These are phyloP conservation scores for Luffa aegyptiaca DNA, from an alignment of 306 rosid genomes.

Conservation along the genomic window DNA sequence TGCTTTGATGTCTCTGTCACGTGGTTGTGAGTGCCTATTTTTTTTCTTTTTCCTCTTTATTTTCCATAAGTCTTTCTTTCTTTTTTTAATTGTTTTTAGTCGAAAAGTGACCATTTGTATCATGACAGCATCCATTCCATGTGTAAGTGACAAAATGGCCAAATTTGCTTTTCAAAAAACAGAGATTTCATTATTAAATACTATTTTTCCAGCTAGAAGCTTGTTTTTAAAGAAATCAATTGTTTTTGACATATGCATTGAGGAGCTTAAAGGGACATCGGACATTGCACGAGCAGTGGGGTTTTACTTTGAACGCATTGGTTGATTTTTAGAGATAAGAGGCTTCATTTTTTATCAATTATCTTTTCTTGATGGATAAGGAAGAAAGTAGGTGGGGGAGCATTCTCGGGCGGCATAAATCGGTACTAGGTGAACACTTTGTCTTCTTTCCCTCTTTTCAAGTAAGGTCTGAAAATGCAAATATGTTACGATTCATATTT, in stretches of 20 bases:
- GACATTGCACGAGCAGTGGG: neutral
- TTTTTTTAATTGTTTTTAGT: neutral
- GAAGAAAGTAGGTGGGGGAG: constrained; percentile 3
- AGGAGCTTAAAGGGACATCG: neutral
- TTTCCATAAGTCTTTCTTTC: neutral
- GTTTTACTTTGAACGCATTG: neutral
- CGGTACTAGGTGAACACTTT: neutral
- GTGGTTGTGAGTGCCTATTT: constrained; percentile 33
- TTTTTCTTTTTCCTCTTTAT: neutral
- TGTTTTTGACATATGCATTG: neutral
- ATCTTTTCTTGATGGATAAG: neutral
- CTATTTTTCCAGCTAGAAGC: neutral
- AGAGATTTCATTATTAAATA: constrained; percentile 8
- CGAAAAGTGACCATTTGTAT: constrained; percentile 5
- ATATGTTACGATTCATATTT: neutral
- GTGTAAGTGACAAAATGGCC: constrained; percentile 5
- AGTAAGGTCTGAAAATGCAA: constrained; percentile 1
- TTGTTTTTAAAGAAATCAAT: constrained; percentile 5
- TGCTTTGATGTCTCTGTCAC: constrained; percentile 32
- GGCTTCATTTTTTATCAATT: neutral
- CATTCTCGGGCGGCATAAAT: neutral
- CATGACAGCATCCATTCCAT: constrained; percentile 9
- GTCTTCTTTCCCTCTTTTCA: neutral
- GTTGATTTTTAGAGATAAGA: neutral
- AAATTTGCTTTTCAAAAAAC: neutral